Evolutionary conservation across 140 eudicot genomes (phyloP), one percentile per base, ranked within the genome.

Genomic region (Cichorium intybus): DNA sequence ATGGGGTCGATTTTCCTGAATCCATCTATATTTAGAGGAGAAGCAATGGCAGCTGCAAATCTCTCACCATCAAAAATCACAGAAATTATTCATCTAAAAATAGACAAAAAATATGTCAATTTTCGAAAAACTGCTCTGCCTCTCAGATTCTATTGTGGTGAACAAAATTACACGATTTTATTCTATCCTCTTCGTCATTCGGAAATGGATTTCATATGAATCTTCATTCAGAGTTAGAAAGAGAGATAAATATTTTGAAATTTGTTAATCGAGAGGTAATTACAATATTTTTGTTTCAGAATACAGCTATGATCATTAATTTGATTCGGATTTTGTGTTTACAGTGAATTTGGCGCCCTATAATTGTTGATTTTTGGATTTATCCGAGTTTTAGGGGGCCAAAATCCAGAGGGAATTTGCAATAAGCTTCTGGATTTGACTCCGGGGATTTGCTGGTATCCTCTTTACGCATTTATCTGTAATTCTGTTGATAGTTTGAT

Each of bases 391-490:
- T 73, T 52, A 10, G 62, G 72, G 72, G 27, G 74, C 68, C 67
- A 58, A 66, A 66, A 74, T 74, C 74, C 69, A 41, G 79, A 74
- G 64, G 61, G 74, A 59, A 60, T 57, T 66, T 67, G 64, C 20
- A 66, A 67, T 66, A 26, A 28, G 79, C 79, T 74, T 74, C 79
- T 74, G 79, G 74, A 74, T 74, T 66, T 66, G 64, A 66, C 70
- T 66, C 79, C 79, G 33, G 50, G 15, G 37, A 56, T 74, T 66
- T 57, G 46, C 74, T n/a, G 68, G 79, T 74, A 74, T 26, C 69
- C 17, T 37, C 20, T 27, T 31, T 5, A 61, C 56, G 15, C 6
- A 35, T 10, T 54, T 23, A 1, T 22, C 8, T 41, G 18, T 24
- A 22, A 66, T 57, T 22, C 1, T 22, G 1, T 58, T 14, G 7